phyloP scores from a whole-genome alignment of 2,329 filamentous ascomycete genomes.

The Colletotrichum camelliae region DNA sequence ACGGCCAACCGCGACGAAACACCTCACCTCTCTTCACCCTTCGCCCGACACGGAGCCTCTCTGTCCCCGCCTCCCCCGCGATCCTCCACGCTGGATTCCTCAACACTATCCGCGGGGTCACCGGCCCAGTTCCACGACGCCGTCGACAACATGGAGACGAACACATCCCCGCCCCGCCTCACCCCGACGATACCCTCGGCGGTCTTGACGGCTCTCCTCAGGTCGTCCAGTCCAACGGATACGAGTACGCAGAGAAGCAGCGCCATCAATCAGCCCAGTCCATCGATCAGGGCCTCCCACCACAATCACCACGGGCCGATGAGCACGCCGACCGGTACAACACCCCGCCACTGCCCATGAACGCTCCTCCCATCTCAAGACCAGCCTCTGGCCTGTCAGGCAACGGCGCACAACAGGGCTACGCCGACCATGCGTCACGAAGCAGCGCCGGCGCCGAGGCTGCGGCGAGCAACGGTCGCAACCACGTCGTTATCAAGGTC shows the following conservation, averaged over 20 bases:
- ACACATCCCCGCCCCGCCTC: constrained; percentile 38
- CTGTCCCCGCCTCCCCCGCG: constrained; percentile 9
- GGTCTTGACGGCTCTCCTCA: constrained; percentile 54
- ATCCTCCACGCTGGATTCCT: constrained; percentile 56
- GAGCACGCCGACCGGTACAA: constrained; percentile 50
- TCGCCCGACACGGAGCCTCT: constrained; percentile 24
- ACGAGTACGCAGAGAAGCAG: constrained; percentile 32
- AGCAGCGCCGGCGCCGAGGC: constrained; percentile 40
- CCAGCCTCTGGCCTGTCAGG: constrained; percentile 61
- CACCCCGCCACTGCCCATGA: constrained; percentile 48
- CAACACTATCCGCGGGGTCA: constrained; percentile 52
- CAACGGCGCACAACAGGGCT: constrained; percentile 42
- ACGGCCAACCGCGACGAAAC: not conserved
- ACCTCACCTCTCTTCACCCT: constrained; percentile 16
- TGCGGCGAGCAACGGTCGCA: constrained; percentile 53
- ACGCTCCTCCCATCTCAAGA: constrained; percentile 52
- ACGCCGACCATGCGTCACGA: constrained; percentile 49
- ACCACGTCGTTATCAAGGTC: constrained; percentile 96
- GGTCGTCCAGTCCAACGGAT: constrained; percentile 38
- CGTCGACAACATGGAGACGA: constrained; percentile 58
- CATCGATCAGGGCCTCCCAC: constrained; percentile 52
- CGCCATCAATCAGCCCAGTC: constrained; percentile 51
- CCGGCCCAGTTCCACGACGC: constrained; percentile 59
- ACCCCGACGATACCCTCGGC: constrained; percentile 55
- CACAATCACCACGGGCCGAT: constrained; percentile 43